Conservation (phyloP, 176 grass and related monocot genomes). For the Pharus latifolius region DNA sequence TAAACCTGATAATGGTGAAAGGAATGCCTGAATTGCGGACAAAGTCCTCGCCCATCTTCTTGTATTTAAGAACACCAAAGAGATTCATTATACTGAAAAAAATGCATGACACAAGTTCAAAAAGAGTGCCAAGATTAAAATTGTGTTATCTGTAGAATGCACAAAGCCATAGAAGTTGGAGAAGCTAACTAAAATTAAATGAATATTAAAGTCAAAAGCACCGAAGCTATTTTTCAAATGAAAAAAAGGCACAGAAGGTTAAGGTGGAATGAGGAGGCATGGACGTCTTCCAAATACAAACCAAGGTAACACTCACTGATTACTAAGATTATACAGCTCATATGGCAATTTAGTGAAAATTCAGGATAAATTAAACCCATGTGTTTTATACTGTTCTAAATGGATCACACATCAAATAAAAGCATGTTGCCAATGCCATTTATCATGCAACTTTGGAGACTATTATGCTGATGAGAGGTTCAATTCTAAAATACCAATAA, state of each 20-base stretch:
- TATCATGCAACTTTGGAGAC: not conserved
- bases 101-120: not conserved
- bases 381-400: too few relatives aligned
- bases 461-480: not conserved
- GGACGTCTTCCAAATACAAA: not conserved
- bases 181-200: not conserved
- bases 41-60: conserved; percentile 95
- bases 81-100: conserved; percentile 84
- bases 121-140: not conserved
- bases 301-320: not conserved
- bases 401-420: not conserved
- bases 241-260: not conserved
- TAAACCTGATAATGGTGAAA: conserved; percentile 86
- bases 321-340: too few relatives aligned
- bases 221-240: too few relatives aligned
- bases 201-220: not conserved
- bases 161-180: not conserved
- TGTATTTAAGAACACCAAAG: conserved; percentile 94
- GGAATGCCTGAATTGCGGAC: conserved; percentile 63
- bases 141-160: too few relatives aligned
- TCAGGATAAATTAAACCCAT: too few relatives aligned
- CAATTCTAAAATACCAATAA: not conserved
- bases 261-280: not conserved
- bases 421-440: not conserved
- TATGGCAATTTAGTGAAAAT: not conserved